Base-by-base conservation (phyloP, 192 early-diverging fungal species). In the Rhizoclosmatium globosum region DNA sequence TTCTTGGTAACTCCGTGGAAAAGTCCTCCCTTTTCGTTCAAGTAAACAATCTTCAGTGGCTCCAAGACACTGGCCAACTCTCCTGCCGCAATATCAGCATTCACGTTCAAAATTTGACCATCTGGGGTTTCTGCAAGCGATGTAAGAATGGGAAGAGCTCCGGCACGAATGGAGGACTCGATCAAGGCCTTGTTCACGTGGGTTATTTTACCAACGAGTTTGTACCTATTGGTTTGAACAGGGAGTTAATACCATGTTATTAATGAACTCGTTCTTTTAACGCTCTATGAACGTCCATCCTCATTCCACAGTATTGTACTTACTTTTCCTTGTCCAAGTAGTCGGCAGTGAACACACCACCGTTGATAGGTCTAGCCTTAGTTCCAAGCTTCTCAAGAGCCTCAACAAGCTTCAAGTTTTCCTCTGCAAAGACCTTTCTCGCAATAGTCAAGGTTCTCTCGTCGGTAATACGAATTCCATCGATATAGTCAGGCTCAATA, bases 101-200 rank as follows among this genome's bases (percentile, higher is more conserved):
- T 99, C 67, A 98, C 96, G 66, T 99, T 99, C 74, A 99, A 87
- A 71, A 98, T 96, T 84, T 99, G 98, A 70, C 98, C 97, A 47
- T 91, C 88, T 46, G 95, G 94, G 2, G 97, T 98, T 83, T 98
- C 96, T 4, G 97, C 97, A 66, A 99, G 90, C 68, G 93, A 94
- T 19, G 97, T 98, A 69, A 99, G 87, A 78, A 99, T 98, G 17
- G 98, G 97, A 68, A 98, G 87, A 38, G 95, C 95, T 9, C 97
- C 97, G 47, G 97, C 95, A 60, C 93, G 93, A 68, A 99, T 96
- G 31, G 92, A 92, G 47, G 94, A 93, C 83, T 98, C 96, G 46
- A 99, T 95, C 42, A 94, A 90, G 56, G 94, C 92, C 86, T 96
- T 97, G 84, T 96, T 95, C 57, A 99, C 95, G 71, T 86, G 84